phyloP scores from a whole-genome alignment of 2,329 filamentous ascomycete species.

The Emergomyces africanus region DNA sequence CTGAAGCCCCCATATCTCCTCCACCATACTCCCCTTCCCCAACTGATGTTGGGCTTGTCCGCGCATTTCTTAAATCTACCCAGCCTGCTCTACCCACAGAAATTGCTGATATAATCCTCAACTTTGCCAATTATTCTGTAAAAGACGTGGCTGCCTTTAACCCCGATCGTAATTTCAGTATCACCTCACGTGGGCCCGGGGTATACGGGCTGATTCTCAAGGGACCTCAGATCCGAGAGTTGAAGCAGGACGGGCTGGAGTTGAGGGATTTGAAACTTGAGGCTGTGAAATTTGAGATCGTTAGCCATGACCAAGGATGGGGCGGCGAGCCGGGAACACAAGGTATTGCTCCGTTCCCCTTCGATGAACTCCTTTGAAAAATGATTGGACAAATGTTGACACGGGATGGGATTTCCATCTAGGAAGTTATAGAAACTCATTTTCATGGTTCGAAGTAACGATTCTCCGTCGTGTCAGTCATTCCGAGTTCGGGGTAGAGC shows the following conservation, averaged over 20 bases:
- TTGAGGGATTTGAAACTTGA: constrained; percentile 1
- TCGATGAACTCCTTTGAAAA: too few relatives aligned
- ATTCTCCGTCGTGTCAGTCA: neutral
- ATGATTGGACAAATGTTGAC: neutral
- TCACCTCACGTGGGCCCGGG: neutral
- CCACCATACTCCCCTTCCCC: neutral
- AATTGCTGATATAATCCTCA: constrained; percentile 2
- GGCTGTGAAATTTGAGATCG: constrained; percentile 1
- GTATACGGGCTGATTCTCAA: neutral
- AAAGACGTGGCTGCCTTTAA: neutral
- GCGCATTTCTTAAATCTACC: neutral
- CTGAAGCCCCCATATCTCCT: neutral
- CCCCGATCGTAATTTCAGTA: neutral
- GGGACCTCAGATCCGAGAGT: neutral
- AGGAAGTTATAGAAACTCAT: neutral
- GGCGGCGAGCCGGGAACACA: neutral
- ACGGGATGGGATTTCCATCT: neutral
- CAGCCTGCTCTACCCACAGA: constrained; percentile 1
- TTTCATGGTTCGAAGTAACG: constrained; percentile 1
- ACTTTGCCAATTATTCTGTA: neutral
- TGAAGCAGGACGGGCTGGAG: neutral
- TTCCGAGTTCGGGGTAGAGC: neutral
- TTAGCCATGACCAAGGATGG: constrained; percentile 3
- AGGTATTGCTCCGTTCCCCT: neutral
- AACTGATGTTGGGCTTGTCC: neutral